Conservation (phyloP, 2,329 filamentous ascomycete genomes). For the Aspergillus sergii region DNA sequence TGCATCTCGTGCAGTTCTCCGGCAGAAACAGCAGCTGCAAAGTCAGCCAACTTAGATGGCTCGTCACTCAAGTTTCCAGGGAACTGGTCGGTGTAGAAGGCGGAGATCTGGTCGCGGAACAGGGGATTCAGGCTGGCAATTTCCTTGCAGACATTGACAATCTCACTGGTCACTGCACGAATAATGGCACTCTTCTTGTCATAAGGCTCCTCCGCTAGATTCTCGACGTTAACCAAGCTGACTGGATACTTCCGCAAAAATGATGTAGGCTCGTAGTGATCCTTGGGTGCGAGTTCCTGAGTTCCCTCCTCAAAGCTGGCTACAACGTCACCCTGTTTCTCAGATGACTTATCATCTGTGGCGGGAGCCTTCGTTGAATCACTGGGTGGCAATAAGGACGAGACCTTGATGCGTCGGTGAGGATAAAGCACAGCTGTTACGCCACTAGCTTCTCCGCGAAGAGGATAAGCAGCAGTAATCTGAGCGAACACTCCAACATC, state of each 20-base stretch:
- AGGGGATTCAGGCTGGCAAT: constrained; percentile 91
- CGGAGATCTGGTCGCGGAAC: constrained; percentile 96
- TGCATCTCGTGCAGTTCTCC: constrained; percentile 91
- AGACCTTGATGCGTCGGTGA: constrained; percentile 90
- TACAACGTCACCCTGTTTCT: constrained; percentile 90
- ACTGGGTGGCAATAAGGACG: constrained; percentile 73
- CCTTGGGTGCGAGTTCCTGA: constrained; percentile 58
- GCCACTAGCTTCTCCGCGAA: constrained; percentile 75
- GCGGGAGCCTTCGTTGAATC: constrained; percentile 35
- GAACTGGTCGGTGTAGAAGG: constrained; percentile 93
- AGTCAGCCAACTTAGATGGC: constrained; percentile 92
- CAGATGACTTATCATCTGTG: constrained; percentile 50
- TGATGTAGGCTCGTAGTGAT: constrained; percentile 81
- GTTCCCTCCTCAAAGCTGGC: constrained; percentile 91
- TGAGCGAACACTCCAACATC: constrained; percentile 97
- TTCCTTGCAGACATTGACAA: constrained; percentile 98
- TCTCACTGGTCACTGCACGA: constrained; percentile 91
- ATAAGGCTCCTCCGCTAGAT: constrained; percentile 82
- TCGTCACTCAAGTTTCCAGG: constrained; percentile 94
- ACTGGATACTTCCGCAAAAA: constrained; percentile 91
- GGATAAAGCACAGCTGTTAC: constrained; percentile 95
- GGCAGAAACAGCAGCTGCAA: constrained; percentile 93
- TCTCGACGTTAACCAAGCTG: constrained; percentile 93
- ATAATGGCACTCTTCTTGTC: constrained; percentile 89
- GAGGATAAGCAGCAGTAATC: constrained; percentile 93